phyloP scores from a whole-genome alignment of 345 rosid species.

The Lepidium aucheri region DNA sequence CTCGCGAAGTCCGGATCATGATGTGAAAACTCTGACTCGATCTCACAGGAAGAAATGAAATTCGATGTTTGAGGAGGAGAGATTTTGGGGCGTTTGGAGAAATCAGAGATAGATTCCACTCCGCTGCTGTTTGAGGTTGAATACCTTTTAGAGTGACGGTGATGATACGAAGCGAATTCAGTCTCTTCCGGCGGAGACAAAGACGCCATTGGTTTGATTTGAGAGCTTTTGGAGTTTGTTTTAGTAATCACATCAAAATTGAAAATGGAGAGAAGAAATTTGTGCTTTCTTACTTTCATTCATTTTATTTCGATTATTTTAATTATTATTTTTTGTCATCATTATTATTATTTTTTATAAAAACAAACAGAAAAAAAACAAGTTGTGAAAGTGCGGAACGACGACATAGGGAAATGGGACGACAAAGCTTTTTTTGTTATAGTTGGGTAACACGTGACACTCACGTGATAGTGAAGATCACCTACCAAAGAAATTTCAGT shows the following conservation, averaged over 20 bases:
- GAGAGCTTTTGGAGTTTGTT: not conserved
- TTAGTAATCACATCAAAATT: not conserved
- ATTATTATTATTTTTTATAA: not conserved
- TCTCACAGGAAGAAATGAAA: slow-evolving; percentile 37
- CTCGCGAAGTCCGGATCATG: slow-evolving; percentile 59
- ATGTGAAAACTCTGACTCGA: slow-evolving; percentile 69
- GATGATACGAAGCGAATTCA: slow-evolving; percentile 1
- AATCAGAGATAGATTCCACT: slow-evolving; percentile 20
- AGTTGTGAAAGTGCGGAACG: slow-evolving; percentile 28
- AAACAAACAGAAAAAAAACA: slow-evolving; percentile 5
- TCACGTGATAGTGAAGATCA: slow-evolving; percentile 1
- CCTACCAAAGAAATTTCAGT: not conserved
- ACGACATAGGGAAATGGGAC: slow-evolving; percentile 6
- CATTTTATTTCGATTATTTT: not conserved
- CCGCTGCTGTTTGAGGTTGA: not conserved
- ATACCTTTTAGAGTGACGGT: slow-evolving; percentile 20
- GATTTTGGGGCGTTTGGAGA: slow-evolving; percentile 33
- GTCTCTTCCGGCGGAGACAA: slow-evolving; percentile 27
- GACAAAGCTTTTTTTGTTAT: not conserved
- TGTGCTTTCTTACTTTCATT: not conserved
- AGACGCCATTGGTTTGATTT: slow-evolving; percentile 26
- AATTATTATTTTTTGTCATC: too few relatives aligned
- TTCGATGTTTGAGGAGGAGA: slow-evolving; percentile 22
- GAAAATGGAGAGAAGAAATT: not conserved
- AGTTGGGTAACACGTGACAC: slow-evolving; percentile 8